Evolutionary conservation across 2,329 filamentous ascomycete species (phyloP).

Genomic region (Botrytis byssoidea): DNA sequence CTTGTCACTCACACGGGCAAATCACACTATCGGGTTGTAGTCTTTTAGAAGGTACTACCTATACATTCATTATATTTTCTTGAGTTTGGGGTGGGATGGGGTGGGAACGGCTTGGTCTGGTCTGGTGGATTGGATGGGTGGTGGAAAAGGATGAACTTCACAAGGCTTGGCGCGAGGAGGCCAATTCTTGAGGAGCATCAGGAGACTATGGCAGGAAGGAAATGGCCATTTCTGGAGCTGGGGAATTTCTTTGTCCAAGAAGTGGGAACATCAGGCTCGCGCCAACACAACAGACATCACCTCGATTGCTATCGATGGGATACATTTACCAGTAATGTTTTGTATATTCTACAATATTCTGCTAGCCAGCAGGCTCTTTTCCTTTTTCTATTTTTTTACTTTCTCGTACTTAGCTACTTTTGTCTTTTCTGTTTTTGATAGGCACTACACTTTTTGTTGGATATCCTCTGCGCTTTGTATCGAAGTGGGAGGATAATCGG

Average conservation of each 20-base stretch:
- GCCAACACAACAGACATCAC: not conserved
- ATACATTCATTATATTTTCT: conserved; percentile 21
- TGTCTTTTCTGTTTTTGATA: not conserved
- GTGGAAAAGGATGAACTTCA: conserved; percentile 3
- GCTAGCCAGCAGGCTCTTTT: not conserved
- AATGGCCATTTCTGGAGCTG: not conserved
- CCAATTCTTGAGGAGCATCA: not conserved
- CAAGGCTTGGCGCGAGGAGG: conserved; percentile 2
- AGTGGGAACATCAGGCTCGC: conserved; percentile 1
- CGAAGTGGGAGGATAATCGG: not conserved
- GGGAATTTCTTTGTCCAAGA: not conserved
- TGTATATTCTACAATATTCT: conserved; percentile 5
- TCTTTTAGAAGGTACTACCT: not conserved
- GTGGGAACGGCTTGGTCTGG: not conserved
- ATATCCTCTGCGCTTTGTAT: conserved; percentile 8
- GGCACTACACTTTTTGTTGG: not conserved
- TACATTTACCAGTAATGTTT: not conserved
- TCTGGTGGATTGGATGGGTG: not conserved
- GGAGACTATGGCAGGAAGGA: not conserved
- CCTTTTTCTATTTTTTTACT: not conserved
- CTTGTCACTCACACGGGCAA: not conserved
- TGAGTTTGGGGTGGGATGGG: conserved; percentile 14
- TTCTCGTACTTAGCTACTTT: conserved; percentile 8
- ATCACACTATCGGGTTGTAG: conserved; percentile 3
- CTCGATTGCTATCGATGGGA: not conserved